Evolutionary conservation across 1,139 yeast genomes (phyloP).

Genomic region (Scheffersomyces parashehatae): DNA sequence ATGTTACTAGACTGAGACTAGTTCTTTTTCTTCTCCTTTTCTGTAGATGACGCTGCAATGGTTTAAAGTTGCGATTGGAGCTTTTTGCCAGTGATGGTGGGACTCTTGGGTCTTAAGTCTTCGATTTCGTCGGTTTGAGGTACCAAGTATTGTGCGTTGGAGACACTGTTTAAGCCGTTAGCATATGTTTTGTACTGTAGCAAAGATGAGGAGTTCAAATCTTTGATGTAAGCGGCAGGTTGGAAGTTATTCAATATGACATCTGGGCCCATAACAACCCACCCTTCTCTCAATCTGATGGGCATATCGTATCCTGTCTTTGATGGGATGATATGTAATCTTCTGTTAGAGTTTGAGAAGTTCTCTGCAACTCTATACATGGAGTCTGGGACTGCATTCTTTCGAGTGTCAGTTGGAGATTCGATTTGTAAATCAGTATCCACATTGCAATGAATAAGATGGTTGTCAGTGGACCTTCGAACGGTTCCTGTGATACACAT

Average conservation of each 20-base stretch:
- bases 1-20: too few species aligned
- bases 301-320: constrained; percentile 62
- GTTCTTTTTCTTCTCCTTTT: too few species aligned
- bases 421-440: constrained; percentile 81
- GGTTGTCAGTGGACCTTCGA: constrained; percentile 78
- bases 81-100: constrained; percentile 27
- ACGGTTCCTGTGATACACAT: constrained; percentile 97
- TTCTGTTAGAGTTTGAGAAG: constrained; percentile 76
- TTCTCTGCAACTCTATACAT: constrained; percentile 87
- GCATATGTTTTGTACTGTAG: constrained; percentile 26
- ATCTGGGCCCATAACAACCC: constrained; percentile 92
- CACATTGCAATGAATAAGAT: constrained; percentile 86
- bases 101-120: constrained; percentile 79
- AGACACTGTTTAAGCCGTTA: constrained; percentile 15
- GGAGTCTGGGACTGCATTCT: constrained; percentile 63
- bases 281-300: constrained; percentile 75
- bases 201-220: constrained; percentile 33
- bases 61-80: too few species aligned
- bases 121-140: constrained; percentile 77
- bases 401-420: constrained; percentile 23
- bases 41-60: too few species aligned
- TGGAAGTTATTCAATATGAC: constrained; percentile 68
- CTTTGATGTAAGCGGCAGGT: constrained; percentile 33
- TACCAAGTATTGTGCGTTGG: constrained; percentile 43
- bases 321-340: constrained; percentile 82